Conservation (phyloP, 2,329 filamentous ascomycete genomes). For the Dactylellina sp. region DNA sequence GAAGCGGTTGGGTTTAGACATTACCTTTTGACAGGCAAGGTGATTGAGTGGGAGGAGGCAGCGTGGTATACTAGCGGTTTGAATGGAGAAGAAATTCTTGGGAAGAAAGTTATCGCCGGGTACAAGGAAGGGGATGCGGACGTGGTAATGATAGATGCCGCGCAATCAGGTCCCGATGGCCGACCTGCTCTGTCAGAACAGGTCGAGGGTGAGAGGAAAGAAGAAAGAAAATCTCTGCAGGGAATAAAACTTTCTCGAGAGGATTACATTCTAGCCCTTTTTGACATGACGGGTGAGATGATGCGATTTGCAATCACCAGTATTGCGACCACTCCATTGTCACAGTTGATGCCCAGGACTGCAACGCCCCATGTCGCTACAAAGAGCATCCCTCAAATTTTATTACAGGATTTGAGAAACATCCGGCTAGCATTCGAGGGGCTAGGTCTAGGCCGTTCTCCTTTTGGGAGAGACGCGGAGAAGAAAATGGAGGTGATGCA, state of each 20-base stretch:
- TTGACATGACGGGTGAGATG: conserved; percentile 93
- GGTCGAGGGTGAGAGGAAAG: conserved; percentile 4
- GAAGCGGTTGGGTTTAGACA: conserved; percentile 90
- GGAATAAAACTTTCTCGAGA: conserved; percentile 77
- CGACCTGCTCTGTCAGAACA: not conserved
- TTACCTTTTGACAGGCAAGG: conserved; percentile 82
- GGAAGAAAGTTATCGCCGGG: conserved; percentile 62
- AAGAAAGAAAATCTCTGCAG: conserved; percentile 62
- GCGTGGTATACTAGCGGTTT: conserved; percentile 61
- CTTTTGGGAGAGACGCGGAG: conserved; percentile 82
- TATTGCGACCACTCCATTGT: conserved; percentile 73
- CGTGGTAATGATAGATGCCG: conserved; percentile 53
- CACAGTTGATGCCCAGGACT: conserved; percentile 66
- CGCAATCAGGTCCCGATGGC: not conserved
- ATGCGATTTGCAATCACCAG: conserved; percentile 95
- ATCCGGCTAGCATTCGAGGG: conserved; percentile 66
- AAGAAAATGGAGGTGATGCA: conserved; percentile 90
- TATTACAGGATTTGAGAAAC: conserved; percentile 54
- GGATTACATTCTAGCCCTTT: conserved; percentile 90
- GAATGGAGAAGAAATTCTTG: conserved; percentile 26
- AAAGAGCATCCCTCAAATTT: conserved; percentile 34
- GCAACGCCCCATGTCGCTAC: conserved; percentile 62
- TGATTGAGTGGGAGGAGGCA: conserved; percentile 68
- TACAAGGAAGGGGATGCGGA: conserved; percentile 42
- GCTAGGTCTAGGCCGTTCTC: conserved; percentile 67